phyloP scores from a whole-genome alignment of 2,329 filamentous ascomycete genomes.

The Paraphaeosphaeria minitans region DNA sequence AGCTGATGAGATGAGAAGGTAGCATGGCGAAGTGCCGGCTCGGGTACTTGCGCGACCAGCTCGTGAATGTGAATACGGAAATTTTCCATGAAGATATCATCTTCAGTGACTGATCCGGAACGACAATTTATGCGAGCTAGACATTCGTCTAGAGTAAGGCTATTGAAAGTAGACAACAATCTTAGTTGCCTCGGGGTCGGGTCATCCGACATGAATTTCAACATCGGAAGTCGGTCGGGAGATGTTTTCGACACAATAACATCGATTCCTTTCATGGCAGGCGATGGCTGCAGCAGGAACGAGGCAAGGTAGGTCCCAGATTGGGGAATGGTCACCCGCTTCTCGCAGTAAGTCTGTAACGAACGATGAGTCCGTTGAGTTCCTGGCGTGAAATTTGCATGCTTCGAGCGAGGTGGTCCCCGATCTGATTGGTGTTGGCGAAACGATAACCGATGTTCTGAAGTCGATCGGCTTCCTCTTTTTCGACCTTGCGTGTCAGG shows the following conservation, averaged over 20 bases:
- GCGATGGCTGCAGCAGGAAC: slow-evolving; percentile 48
- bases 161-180: slow-evolving; percentile 32
- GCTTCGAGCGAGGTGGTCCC: slow-evolving; percentile 68
- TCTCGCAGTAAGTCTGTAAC: slow-evolving; percentile 64
- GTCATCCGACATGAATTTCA: slow-evolving; percentile 44
- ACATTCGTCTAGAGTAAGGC: slow-evolving; percentile 36
- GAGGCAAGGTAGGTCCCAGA: slow-evolving; percentile 47
- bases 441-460: slow-evolving; percentile 80
- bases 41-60: slow-evolving; percentile 44
- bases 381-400: slow-evolving; percentile 73
- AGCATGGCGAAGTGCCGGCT: slow-evolving; percentile 49
- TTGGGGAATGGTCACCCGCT: slow-evolving; percentile 54
- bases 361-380: slow-evolving; percentile 65
- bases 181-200: slow-evolving; percentile 29
- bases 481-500: slow-evolving; percentile 68
- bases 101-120: slow-evolving; percentile 13
- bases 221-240: slow-evolving; percentile 53
- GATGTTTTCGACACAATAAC: slow-evolving; percentile 49
- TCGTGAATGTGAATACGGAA: slow-evolving; percentile 45
- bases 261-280: slow-evolving; percentile 49
- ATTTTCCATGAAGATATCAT: slow-evolving; percentile 35
- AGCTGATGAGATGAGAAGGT: slow-evolving; percentile 52
- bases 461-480: slow-evolving; percentile 66
- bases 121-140: slow-evolving; percentile 40
- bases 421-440: slow-evolving; percentile 63